phyloP scores from a whole-genome alignment of 768 basidiomycete species.

The Cystobasidium onofrii region DNA sequence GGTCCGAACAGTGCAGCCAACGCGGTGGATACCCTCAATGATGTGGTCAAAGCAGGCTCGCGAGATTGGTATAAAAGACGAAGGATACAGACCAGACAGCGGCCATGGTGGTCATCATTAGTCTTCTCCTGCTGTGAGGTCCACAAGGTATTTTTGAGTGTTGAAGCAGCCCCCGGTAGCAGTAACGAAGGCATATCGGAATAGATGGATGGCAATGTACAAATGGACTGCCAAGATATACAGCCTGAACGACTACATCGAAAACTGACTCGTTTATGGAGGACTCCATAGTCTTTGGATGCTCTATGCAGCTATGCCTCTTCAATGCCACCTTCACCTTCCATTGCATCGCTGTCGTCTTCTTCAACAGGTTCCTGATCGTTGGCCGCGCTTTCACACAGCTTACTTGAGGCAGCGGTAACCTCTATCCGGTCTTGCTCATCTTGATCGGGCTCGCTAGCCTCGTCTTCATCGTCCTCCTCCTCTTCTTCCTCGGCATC shows the following conservation, averaged over 20 bases:
- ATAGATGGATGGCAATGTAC: neutral
- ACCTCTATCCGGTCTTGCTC: slow-evolving; percentile 5
- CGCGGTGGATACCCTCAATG: slow-evolving; percentile 28
- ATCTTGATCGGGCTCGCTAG: neutral
- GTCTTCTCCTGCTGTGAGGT: too few species aligned
- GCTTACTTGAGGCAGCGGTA: slow-evolving; percentile 17
- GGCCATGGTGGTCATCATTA: slow-evolving; percentile 5
- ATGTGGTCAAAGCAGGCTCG: slow-evolving; percentile 26
- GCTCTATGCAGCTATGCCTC: neutral
- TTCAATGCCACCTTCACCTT: slow-evolving; percentile 3
- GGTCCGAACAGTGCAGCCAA: slow-evolving; percentile 27
- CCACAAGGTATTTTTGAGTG: too few species aligned
- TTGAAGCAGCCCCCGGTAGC: too few species aligned
- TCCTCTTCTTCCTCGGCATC: slow-evolving; percentile 6
- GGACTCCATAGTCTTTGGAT: too few species aligned
- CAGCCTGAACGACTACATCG: neutral
- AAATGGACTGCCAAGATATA: neutral
- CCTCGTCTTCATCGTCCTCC: slow-evolving; percentile 1
- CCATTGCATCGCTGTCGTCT: neutral
- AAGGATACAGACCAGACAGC: neutral
- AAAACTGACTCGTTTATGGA: too few species aligned
- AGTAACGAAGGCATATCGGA: neutral
- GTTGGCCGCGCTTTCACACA: neutral
- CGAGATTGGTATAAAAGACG: slow-evolving; percentile 22
- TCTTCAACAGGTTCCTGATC: neutral